phyloP scores from a whole-genome alignment of 2,329 filamentous ascomycete species.

The Capronia coronata region DNA sequence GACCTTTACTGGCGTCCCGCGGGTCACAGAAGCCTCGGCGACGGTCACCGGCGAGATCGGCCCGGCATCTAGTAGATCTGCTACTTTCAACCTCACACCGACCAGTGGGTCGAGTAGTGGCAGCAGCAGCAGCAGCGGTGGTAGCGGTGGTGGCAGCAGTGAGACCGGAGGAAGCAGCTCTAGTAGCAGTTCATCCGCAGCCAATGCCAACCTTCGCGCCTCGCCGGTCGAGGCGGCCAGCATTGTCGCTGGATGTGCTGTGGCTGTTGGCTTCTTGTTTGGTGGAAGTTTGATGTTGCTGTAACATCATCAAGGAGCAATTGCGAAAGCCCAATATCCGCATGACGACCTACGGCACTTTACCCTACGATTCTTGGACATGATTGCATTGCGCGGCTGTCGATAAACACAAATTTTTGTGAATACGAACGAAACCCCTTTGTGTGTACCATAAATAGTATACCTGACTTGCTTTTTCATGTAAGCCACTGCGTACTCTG shows the following conservation, averaged over 20 bases:
- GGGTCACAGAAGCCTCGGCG: slow-evolving; percentile 13
- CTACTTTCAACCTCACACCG: slow-evolving; percentile 23
- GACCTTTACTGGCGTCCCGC: slow-evolving; percentile 28
- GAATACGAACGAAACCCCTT: not conserved
- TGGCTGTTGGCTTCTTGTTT: slow-evolving; percentile 15
- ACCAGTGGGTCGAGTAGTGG: slow-evolving; percentile 8
- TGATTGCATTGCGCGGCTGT: not conserved
- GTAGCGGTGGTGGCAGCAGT: not conserved
- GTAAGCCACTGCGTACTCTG: too few relatives aligned
- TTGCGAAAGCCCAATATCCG: too few relatives aligned
- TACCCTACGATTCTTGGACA: not conserved
- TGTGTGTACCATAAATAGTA: too few relatives aligned
- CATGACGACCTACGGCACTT: too few relatives aligned
- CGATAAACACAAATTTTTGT: not conserved
- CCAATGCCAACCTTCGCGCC: slow-evolving; percentile 14
- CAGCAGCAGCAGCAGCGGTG: slow-evolving; percentile 7
- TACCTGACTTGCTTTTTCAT: too few relatives aligned
- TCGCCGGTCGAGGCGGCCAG: slow-evolving; percentile 7
- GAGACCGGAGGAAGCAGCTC: slow-evolving; percentile 6
- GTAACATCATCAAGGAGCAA: not conserved
- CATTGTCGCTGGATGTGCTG: slow-evolving; percentile 9
- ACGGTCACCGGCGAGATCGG: slow-evolving; percentile 16
- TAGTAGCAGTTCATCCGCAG: slow-evolving; percentile 8
- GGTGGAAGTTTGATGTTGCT: slow-evolving; percentile 20
- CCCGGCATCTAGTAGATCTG: slow-evolving; percentile 15